Percentiles rank a stretch among this genome's conserved stretches.
Conservation (phyloP, 2,329 filamentous ascomycete genomes). For the Cylindrodendrum hubeiense region DNA sequence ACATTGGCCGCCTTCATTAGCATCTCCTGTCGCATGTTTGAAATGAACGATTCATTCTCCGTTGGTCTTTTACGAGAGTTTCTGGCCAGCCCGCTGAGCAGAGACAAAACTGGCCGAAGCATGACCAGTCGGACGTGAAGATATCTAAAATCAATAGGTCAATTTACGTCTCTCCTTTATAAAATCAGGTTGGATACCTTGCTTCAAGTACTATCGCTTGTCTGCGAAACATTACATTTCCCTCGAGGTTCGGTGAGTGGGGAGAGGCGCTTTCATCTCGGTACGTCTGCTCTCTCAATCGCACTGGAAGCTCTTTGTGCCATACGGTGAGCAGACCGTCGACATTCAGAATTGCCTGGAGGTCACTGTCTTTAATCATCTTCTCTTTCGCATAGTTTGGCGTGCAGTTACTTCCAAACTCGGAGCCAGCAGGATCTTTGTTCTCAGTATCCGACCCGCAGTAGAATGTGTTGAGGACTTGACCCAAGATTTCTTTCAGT, state of each 20-base stretch:
- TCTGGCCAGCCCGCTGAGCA: neutral
- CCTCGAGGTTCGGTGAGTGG: neutral
- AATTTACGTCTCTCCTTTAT: neutral
- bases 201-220: neutral
- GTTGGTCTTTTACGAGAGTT: neutral
- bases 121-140: neutral
- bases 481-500: neutral
- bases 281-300: neutral
- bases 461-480: neutral
- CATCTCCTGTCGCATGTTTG: neutral
- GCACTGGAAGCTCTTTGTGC: neutral
- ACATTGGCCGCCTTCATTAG: neutral
- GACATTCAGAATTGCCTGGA: neutral
- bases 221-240: neutral
- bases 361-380: neutral
- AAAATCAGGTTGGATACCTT: neutral
- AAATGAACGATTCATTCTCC: neutral
- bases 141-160: neutral
- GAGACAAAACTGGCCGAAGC: neutral
- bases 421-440: neutral
- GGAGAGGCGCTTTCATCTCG: neutral
- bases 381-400: neutral
- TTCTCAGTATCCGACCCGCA: neutral
- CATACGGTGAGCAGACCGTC: neutral
- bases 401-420: neutral